Base-by-base conservation (phyloP, 768 basidiomycete species). In the Boletus pseudo-olivaceus region DNA sequence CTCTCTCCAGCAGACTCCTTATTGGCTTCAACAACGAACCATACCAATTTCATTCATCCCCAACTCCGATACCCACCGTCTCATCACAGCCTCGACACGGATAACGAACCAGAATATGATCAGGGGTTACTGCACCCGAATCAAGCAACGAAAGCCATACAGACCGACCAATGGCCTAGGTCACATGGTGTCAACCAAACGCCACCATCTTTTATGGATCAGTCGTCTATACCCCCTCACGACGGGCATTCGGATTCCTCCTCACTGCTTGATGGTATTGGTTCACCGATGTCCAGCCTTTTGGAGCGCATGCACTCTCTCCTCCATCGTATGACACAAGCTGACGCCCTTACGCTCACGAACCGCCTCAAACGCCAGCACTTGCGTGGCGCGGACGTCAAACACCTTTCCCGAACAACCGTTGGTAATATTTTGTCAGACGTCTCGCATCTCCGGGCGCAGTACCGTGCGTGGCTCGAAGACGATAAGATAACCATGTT, bases 351-450 rank as follows among this genome's bases (percentile, higher is more conserved):
- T 20, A 93, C 92, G 2, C 76, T 98, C 39, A 92, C 91, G 32
- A 90, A 89, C 58, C 85, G 97, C 27, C 76, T 98, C 27, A 95
- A 92, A 71, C 87, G 93, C 52, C 95, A 98, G 61, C 84, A 94
- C 62, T 78, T 98, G 19, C 82, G 82, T 54, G 88, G 87, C 23
- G 88, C 92, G 9, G 93, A 97, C 60, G 80, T 98, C 30, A 82
- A 84, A 30, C 88, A 97, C 67, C 78, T 98, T 17, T 95, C 93
- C 0, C 84, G 87, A 42, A 82, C 81, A 26, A 97, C 93, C 0
- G 78, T 98, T 54, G 80, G 81, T 53, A 78, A 79, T 47, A 83
- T 99, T 47, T 64, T 93, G 14, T 72, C 78, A 26, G 96, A 99
- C 48, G 76, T 84, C 11, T 75, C 77, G 10, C 77, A 76, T 12